Evolutionary conservation across 345 rosid species (phyloP).

Genomic region (Geranium brycei): DNA sequence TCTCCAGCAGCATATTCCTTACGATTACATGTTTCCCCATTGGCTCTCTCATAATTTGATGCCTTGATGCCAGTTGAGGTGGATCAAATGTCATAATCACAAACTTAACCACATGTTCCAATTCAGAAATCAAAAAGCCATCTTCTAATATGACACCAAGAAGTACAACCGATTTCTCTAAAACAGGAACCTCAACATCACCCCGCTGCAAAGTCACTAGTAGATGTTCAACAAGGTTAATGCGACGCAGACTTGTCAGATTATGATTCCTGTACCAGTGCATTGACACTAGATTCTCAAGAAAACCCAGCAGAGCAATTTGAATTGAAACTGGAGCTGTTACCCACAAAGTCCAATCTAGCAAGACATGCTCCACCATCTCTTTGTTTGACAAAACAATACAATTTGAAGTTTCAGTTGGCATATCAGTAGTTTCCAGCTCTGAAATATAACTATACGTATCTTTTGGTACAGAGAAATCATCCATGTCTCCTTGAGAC

Average conservation of each 20-base stretch:
- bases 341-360: slow-evolving; percentile 99
- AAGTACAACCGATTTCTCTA: slow-evolving; percentile 88
- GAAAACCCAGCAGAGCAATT: slow-evolving; percentile 83
- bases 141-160: slow-evolving; percentile 98
- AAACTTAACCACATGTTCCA: slow-evolving; percentile 91
- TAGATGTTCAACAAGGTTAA: slow-evolving; percentile 92
- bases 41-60: slow-evolving; percentile 60
- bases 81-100: slow-evolving; percentile 98
- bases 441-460: slow-evolving; percentile 87
- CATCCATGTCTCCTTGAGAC: slow-evolving; percentile 92
- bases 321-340: slow-evolving; percentile 84
- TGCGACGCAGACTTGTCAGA: slow-evolving; percentile 83
- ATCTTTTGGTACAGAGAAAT: slow-evolving; percentile 82
- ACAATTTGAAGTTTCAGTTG: slow-evolving; percentile 87
- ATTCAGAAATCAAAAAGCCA: slow-evolving; percentile 89
- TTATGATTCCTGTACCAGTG: slow-evolving; percentile 99
- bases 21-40: slow-evolving; percentile 99
- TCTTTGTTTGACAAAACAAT: slow-evolving; percentile 91
- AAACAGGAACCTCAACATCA: slow-evolving; percentile 94
- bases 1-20: slow-evolving; percentile 95
- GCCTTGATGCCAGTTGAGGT: slow-evolving; percentile 63
- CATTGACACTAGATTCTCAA: slow-evolving; percentile 98
- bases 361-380: slow-evolving; percentile 97
- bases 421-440: slow-evolving; percentile 69
- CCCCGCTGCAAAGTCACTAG: slow-evolving; percentile 95